Base-by-base conservation (phyloP, 2,329 filamentous ascomycete species). In the Cladosporium austrohemisphaericum region DNA sequence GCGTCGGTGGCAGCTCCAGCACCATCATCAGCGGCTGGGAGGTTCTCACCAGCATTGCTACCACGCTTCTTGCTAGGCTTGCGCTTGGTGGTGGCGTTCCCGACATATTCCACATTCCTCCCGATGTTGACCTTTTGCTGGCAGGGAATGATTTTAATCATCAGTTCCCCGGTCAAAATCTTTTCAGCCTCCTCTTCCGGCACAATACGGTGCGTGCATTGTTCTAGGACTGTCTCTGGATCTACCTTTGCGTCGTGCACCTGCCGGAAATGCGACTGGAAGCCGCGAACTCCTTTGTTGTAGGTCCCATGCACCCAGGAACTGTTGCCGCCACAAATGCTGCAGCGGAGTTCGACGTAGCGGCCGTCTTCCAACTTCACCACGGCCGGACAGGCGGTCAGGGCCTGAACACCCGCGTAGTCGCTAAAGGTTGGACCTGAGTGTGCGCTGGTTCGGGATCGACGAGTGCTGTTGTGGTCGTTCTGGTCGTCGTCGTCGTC, bases 301-400 rank as follows among this genome's bases (percentile, higher is more conserved):
- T 35, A 33, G 7, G 31, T 45, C 11, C 28, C 13, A 11, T 45
- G 41, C 3, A 22, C 41, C 31, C 31, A 45, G 2, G 31, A 35
- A 18, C 13, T 11, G 22, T 45, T 45, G 19, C 41, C 31, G 4
- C 19, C 13, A 14, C 41, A 36, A n/a, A 35, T 14, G 10, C 25
- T 31, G n/a, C 41, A 45, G 29, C 41, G 41, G 1, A 45, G 20
- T n/a, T 45, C 41, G 41, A 45, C 8, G 31, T 16, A 45, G n/a
- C 29, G 26, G 20, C 41, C 41, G 10, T 45, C 41, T n/a, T 28
- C 3, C 29, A 45, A 31, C 8, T 36, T 45, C 29, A 45, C 6
- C 20, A 45, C 28, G n/a, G 41, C 26, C 4, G 41, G 29, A 22
- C 41, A 35, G 19, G 11, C 19, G 31, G 23, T 18, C 2, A 45